Evolutionary conservation across 2,329 filamentous ascomycete genomes (phyloP), one percentile per base, ranked within the genome.

Genomic region (Ustilaginoidea virens): DNA sequence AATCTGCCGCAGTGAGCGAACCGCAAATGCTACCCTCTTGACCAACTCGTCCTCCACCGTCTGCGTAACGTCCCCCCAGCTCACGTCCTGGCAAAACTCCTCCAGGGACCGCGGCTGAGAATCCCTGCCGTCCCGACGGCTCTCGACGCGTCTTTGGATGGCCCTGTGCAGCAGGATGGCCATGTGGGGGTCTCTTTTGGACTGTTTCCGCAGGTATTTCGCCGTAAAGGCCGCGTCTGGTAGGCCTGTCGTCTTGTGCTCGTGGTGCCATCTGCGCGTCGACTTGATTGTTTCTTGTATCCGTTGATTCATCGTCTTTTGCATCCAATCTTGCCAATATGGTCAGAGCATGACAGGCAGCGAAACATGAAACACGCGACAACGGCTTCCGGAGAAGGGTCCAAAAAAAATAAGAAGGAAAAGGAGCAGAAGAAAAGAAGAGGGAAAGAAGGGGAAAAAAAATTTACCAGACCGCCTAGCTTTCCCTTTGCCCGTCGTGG

Each of bases 201-300:
- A 46, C 31, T 56, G 53, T 30, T 55, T 49, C 30, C 37, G 44
- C 28, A 56, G 44, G 29, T 56, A 56, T 14, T 39, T 42, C 11
- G 35, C 34, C 16, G 41, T 39, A 28, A 55, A 56, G 7, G 34
- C 31, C 11, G 38, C 39, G 18, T 55, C 52, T n/a, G 35, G 19
- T 23, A 45, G 35, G 16, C 23, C 26, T 2, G 50, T 55, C 5
- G 37, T 44, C 30, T 55, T 55, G 39, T 52, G 49, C 17, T 55
- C 52, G 17, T 41, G 42, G 35, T 56, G 51, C 53, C 53, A 56
- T 22, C 52, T 49, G 23, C 49, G 46, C 8, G 53, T 56, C 0
- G 53, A 56, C 29, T 38, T 39, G 33, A 56, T 43, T 12, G 49
- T 35, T 21, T 56, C 51, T n/a, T 42, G 33, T 25, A 56, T 48